phyloP scores from a whole-genome alignment of 257 asterid genomes.

The Eucommia ulmoides region DNA sequence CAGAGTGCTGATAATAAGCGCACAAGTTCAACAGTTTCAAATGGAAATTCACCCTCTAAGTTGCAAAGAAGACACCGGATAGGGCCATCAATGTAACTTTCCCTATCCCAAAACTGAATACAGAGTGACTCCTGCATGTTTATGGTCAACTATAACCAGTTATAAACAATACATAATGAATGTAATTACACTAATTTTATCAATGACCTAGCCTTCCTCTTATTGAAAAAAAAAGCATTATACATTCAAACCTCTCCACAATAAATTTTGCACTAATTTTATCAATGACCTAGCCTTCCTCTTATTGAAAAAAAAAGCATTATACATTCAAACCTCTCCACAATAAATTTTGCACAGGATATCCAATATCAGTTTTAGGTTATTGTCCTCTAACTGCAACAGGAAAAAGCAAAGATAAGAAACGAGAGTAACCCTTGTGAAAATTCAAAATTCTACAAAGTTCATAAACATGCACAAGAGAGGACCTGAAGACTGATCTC shows the following conservation, averaged over 20 bases:
- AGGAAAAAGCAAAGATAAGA: constrained; percentile 12
- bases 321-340: constrained; percentile 68
- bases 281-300: no score
- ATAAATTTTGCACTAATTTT: constrained; percentile 26
- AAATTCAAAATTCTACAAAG: neutral
- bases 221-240: constrained; percentile 1
- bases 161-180: constrained; percentile 11
- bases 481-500: constrained; percentile 90
- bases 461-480: constrained; percentile 3
- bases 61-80: constrained; percentile 79
- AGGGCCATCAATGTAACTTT: constrained; percentile 87
- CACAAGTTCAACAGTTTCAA: constrained; percentile 49
- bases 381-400: constrained; percentile 63
- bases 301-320: constrained; percentile 2
- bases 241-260: constrained; percentile 73
- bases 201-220: no score
- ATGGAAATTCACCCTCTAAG: constrained; percentile 90
- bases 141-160: constrained; percentile 11
- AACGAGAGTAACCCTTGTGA: constrained; percentile 1
- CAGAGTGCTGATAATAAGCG: constrained; percentile 67
- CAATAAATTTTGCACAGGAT: constrained; percentile 71
- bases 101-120: constrained; percentile 89
- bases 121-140: constrained; percentile 79
- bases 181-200: neutral
- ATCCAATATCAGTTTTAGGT: constrained; percentile 64